A percentile compares a stretch with the other conserved stretches of the same genome.
phyloP scores from a whole-genome alignment of 305 asterid genomes.

The Andrographis paniculata region DNA sequence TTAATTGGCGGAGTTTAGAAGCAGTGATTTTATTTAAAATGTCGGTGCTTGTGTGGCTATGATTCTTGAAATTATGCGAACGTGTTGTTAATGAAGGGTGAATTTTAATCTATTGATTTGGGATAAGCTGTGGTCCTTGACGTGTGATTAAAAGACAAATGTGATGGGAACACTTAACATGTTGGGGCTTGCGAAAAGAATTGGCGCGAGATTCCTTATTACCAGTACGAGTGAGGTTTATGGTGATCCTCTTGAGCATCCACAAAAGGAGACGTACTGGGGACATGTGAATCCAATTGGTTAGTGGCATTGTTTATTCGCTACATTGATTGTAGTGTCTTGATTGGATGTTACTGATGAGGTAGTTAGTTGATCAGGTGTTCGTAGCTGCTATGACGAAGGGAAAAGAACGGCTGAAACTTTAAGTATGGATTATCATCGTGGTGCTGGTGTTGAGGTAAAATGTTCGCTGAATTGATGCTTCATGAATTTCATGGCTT shows the following conservation, averaged over 20 bases:
- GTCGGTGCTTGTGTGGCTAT: neutral
- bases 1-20: too few species aligned
- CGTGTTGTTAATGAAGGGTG: too few species aligned
- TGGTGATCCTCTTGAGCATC: conserved; percentile 99
- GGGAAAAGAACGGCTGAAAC: conserved; percentile 96
- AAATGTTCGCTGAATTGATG: conserved; percentile 10
- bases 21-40: conserved; percentile 1
- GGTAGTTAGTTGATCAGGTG: conserved; percentile 41
- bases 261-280: conserved; percentile 98
- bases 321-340: conserved; percentile 9
- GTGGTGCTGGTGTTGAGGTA: conserved; percentile 91
- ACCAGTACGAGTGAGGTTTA: conserved; percentile 98
- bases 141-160: too few species aligned
- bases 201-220: conserved; percentile 81
- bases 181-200: conserved; percentile 96
- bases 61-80: neutral
- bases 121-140: conserved; percentile 46
- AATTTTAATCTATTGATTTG: too few species aligned
- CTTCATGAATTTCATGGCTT: too few species aligned
- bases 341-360: conserved; percentile 17
- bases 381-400: conserved; percentile 90
- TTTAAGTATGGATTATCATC: conserved; percentile 90
- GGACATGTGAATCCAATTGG: conserved; percentile 97
- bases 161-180: conserved; percentile 95
- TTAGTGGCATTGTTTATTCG: conserved; percentile 19